Evolutionary conservation across 768 basidiomycete genomes (phyloP).

Genomic region (Tremella mesenterica): DNA sequence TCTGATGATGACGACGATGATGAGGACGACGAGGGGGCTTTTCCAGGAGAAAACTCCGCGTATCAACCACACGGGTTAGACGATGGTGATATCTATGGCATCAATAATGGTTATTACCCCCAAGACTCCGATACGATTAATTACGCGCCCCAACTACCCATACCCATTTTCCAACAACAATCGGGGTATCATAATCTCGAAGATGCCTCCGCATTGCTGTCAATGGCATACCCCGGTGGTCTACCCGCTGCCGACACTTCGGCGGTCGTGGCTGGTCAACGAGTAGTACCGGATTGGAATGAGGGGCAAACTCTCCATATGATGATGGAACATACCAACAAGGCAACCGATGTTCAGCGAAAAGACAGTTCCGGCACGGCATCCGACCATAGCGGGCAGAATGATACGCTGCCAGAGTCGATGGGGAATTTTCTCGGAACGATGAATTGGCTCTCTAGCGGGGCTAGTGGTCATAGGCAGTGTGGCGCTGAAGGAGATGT

Average conservation of each 20-base stretch:
- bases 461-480: no score
- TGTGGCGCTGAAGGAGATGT: no score
- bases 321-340: conserved; percentile 26
- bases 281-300: conserved; percentile 22
- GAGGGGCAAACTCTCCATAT: conserved; percentile 26
- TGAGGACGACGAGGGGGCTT: conserved; percentile 18
- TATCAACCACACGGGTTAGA: conserved; percentile 17
- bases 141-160: conserved; percentile 35
- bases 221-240: conserved; percentile 40
- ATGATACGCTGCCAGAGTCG: conserved; percentile 11
- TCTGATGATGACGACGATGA: conserved; percentile 12
- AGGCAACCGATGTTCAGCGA: conserved; percentile 4
- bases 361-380: background rate
- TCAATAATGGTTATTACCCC: conserved; percentile 13
- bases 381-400: background rate
- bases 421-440: conserved; percentile 32
- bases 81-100: conserved; percentile 20
- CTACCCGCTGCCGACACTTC: conserved; percentile 3
- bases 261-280: conserved; percentile 7
- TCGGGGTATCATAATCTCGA: conserved; percentile 26
- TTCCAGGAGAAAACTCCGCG: conserved; percentile 10
- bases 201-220: conserved; percentile 40
- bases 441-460: conserved; percentile 35
- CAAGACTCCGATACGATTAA: conserved; percentile 11
- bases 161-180: conserved; percentile 33